Conservation (phyloP, 805 yeast species). For the Candida pini region DNA sequence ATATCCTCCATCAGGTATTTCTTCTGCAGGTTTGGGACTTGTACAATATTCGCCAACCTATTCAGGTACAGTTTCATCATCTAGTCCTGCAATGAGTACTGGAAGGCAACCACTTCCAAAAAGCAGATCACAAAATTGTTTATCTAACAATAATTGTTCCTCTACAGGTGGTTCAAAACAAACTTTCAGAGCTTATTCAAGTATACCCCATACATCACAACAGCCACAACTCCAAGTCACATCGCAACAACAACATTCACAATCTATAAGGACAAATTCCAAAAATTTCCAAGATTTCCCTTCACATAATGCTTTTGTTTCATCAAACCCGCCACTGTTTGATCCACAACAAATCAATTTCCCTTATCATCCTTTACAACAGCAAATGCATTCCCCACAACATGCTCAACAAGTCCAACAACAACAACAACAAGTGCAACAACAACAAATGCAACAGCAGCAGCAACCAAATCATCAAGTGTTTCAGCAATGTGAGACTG, state of each 20-base stretch:
- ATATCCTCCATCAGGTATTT: constrained; percentile 12
- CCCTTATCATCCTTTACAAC: neutral
- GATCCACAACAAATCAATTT: constrained; percentile 11
- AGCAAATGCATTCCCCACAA: neutral
- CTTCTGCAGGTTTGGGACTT: constrained; percentile 2
- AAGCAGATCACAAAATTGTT: constrained; percentile 16
- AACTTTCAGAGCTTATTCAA: neutral
- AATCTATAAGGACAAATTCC: neutral
- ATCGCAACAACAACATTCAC: neutral
- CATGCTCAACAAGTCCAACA: no score
- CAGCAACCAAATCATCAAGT: no score
- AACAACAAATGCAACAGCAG: neutral
- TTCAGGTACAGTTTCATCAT: neutral
- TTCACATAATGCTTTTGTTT: neutral
- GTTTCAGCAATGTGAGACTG: no score
- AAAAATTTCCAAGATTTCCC: neutral
- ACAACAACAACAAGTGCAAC: neutral
- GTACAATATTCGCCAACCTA: neutral
- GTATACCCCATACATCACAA: constrained; percentile 1
- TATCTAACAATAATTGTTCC: constrained; percentile 2
- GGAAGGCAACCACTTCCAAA: no score
- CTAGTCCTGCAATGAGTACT: no score
- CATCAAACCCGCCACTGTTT: constrained; percentile 8
- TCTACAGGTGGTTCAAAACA: neutral
- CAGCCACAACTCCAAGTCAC: constrained; percentile 1